Evolutionary conservation across 345 rosid genomes (phyloP).

Genomic region (Dovyalis caffra): DNA sequence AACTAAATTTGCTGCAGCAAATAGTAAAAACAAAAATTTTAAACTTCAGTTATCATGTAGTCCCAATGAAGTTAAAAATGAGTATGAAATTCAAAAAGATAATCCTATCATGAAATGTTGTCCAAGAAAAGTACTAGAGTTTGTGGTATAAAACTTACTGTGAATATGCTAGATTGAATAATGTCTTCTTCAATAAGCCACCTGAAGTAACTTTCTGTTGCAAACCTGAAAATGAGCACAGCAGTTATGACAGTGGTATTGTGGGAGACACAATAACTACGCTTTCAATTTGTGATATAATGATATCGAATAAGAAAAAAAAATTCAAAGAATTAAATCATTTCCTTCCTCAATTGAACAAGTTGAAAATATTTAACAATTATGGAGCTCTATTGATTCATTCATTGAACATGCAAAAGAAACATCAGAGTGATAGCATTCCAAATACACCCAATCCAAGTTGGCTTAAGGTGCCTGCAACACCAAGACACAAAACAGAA

Average conservation of each 20-base stretch:
- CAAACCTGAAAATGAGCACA: slow-evolving; percentile 52
- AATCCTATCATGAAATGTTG: not conserved
- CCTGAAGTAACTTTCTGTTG: slow-evolving; percentile 78
- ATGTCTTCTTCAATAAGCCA: slow-evolving; percentile 49
- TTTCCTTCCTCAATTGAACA: not conserved
- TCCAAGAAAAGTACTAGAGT: not conserved
- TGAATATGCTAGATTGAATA: slow-evolving; percentile 72
- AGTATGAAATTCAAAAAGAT: not conserved
- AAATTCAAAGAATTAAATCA: not conserved
- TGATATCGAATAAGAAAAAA: not conserved
- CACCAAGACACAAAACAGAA: slow-evolving; percentile 8
- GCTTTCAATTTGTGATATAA: not conserved
- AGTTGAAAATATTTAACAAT: not conserved
- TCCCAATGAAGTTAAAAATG: not conserved
- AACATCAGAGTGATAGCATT: not conserved
- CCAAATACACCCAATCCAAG: not conserved
- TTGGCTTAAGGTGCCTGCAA: not conserved
- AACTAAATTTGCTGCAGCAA: slow-evolving; percentile 56
- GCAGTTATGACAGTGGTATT: slow-evolving; percentile 10
- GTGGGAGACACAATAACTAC: not conserved
- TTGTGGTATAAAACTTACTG: slow-evolving; percentile 50
- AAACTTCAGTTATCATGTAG: not conserved
- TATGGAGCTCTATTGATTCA: not conserved
- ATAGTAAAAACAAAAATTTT: slow-evolving; percentile 6
- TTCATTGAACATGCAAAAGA: not conserved